phyloP scores from a whole-genome alignment of 2,329 filamentous ascomycete genomes.

The Grosmannia serpens region DNA sequence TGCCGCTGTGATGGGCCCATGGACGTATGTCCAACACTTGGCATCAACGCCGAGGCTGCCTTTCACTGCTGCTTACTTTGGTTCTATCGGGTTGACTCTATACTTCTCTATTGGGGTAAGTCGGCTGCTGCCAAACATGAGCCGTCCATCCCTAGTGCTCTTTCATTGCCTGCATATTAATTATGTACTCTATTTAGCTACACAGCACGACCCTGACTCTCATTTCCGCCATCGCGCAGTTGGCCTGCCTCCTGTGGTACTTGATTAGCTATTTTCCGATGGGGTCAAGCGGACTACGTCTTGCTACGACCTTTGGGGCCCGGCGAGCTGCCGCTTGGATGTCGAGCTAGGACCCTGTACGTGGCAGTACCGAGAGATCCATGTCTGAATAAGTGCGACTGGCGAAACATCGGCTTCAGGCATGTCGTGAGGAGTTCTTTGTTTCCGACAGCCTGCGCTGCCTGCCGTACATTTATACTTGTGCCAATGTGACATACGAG shows the following conservation, averaged over 20 bases:
- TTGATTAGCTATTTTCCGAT: constrained; percentile 96
- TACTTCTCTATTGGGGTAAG: constrained; percentile 82
- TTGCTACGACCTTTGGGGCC: constrained; percentile 77
- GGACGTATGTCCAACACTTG: constrained; percentile 73
- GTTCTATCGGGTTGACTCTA: constrained; percentile 77
- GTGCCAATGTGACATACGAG: too few relatives aligned
- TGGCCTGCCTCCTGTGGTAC: constrained; percentile 82
- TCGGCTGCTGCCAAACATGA: background rate
- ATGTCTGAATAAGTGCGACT: background rate
- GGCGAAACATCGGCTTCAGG: background rate
- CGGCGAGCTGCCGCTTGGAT: constrained; percentile 82
- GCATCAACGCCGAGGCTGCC: constrained; percentile 75
- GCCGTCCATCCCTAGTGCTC: background rate
- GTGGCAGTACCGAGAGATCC: background rate
- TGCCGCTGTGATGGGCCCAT: constrained; percentile 86
- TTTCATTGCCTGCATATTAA: constrained; percentile 9
- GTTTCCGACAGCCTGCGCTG: too few relatives aligned
- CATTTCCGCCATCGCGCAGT: constrained; percentile 70
- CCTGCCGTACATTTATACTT: too few relatives aligned
- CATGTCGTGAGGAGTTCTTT: too few relatives aligned
- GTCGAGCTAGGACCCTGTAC: constrained; percentile 44
- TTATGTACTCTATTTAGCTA: constrained; percentile 41
- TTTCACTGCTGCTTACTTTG: constrained; percentile 91
- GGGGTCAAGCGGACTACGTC: constrained; percentile 77
- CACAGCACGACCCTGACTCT: constrained; percentile 77